Base-by-base conservation (phyloP, 331 rosid genomes). In the Pyrus hybrid region DNA sequence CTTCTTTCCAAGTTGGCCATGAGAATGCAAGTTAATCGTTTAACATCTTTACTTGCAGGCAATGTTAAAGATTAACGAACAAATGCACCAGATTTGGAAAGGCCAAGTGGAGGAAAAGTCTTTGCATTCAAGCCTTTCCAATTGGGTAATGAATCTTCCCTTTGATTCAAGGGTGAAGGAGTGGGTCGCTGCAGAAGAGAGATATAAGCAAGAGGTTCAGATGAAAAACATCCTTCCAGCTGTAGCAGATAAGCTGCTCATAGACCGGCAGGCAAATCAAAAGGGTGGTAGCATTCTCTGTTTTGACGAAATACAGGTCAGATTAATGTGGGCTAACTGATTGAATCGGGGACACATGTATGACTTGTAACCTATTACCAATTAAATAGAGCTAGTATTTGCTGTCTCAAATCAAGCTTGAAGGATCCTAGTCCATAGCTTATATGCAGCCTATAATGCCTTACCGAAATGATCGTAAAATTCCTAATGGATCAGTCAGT, bases 271-370 rank as follows among this genome's bases (percentile, higher is more conserved):
- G 80, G 88, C 77, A 23, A 86, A 84, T 77, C 80, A 80, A 81
- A 85, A 80, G 76, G 99, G 99, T 83, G 97, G 96, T 67, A 92
- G 88, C 80, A 79, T 92, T 85, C 93, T 94, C 79, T 94, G 99
- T 84, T 94, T 94, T 22, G 99, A 94, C 74, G 99, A 94, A 85
- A 94, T 94, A 79, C 99, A 94, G 93, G 99, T 90, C 78, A 66
- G 70, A 56, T 45, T 72, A 80, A 67, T 57, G 37, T 28, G 49
- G 25, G 69, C n/a, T 23, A 18, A 63, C 65, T 26, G 32, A 13
- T 29, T 74, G 49, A 26, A 49, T 69, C 6, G 11, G 2, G 5
- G n/a, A 25, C 30, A 53, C 54, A 29, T 7, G 60, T 30, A 49
- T 43, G 16, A 21, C 63, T 11, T 79, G 62, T 62, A 26, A 62